Percentiles rank a stretch among this genome's conserved stretches.
Evolutionary conservation across 192 early-diverging fungal species (phyloP).

Genomic region (Allomyces macrogynus): DNA sequence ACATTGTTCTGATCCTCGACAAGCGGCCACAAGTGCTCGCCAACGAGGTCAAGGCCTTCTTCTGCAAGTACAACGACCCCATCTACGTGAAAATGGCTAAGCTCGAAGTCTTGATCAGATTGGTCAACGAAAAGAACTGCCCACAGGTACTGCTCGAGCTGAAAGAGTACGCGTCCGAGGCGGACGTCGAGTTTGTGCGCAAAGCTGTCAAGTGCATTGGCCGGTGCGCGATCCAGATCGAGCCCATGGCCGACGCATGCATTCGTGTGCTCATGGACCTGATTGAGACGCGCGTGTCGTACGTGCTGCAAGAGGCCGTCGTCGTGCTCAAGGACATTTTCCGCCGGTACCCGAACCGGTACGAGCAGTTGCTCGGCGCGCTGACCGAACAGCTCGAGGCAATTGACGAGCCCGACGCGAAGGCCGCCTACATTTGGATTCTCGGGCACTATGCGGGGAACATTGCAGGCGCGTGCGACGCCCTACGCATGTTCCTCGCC

Average conservation of each 20-base stretch:
- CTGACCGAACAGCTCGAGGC: slow-evolving; percentile 91
- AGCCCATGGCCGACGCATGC: slow-evolving; percentile 62
- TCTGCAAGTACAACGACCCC: slow-evolving; percentile 98
- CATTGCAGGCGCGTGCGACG: slow-evolving; percentile 86
- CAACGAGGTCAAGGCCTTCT: slow-evolving; percentile 93
- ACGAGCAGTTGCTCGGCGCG: slow-evolving; percentile 78
- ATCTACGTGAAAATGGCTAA: slow-evolving; percentile 42
- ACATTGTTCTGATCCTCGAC: slow-evolving; percentile 88
- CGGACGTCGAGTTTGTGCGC: slow-evolving; percentile 95
- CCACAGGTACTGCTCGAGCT: slow-evolving; percentile 78
- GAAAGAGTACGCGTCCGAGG: slow-evolving; percentile 85
- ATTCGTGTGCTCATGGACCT: slow-evolving; percentile 71
- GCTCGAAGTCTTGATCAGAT: slow-evolving; percentile 67
- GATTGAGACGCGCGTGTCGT: slow-evolving; percentile 92
- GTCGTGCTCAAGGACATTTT: slow-evolving; percentile 98
- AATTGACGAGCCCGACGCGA: slow-evolving; percentile 93
- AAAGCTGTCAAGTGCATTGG: slow-evolving; percentile 90
- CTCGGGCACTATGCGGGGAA: slow-evolving; percentile 95
- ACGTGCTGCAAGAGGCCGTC: slow-evolving; percentile 95
- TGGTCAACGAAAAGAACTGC: slow-evolving; percentile 61
- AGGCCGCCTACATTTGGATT: slow-evolving; percentile 98
- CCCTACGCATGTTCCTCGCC: slow-evolving; percentile 72
- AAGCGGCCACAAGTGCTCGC: slow-evolving; percentile 68
- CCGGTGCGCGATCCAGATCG: slow-evolving; percentile 91
- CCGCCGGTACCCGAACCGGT: slow-evolving; percentile 91